phyloP scores from a whole-genome alignment of 768 basidiomycete species.

The Chalciporus pseudorubinellus region DNA sequence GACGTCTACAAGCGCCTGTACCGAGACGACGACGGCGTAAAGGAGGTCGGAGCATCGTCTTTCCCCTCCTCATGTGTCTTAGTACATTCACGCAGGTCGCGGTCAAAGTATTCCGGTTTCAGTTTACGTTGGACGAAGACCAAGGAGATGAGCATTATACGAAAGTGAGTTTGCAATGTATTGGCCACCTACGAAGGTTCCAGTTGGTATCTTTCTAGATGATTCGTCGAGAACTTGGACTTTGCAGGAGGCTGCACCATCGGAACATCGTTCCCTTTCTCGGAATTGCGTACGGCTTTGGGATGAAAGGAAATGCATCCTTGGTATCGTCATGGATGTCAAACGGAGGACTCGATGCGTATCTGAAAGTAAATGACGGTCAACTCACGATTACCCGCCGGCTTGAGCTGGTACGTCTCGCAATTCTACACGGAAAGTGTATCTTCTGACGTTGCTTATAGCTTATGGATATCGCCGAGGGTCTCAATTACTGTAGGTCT shows the following conservation, averaged over 20 bases:
- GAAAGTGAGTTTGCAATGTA: no score
- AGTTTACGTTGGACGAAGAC: no score
- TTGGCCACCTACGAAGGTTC: no score
- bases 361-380: neutral
- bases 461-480: constrained; percentile 8
- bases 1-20: constrained; percentile 8
- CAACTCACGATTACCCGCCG: constrained; percentile 1
- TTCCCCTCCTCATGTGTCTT: no score
- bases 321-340: constrained; percentile 13
- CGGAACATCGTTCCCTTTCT: constrained; percentile 5
- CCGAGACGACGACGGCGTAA: neutral
- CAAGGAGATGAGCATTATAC: no score
- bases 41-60: constrained; percentile 6
- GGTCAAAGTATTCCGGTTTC: no score
- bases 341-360: constrained; percentile 2
- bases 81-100: no score
- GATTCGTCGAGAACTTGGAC: no score
- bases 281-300: constrained; percentile 6
- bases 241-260: constrained; percentile 4
- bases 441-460: no score
- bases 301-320: constrained; percentile 2
- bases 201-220: no score
- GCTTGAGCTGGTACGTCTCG: constrained; percentile 8
- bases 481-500: constrained; percentile 6
- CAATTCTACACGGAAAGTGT: no score